These are phyloP conservation scores for fission yeast (Schizosaccharomyces pombe) DNA, from an alignment of 805 yeast species.

Conservation along the genomic window ASM294v3 CU329670.1:5128001-5128500, in stretches of 20 bases:
- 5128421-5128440: background rate
- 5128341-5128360: background rate
- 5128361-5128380: background rate
- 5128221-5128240: too few species aligned
- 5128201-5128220: too few species aligned
- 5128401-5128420: background rate
- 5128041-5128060: background rate
- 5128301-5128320: background rate
- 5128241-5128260: too few species aligned
- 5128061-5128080: background rate
- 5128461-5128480: constrained; percentile 84
- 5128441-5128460: constrained; percentile 23
- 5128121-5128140: background rate
- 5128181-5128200: background rate
- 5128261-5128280: too few species aligned
- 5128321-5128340: background rate
- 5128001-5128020: background rate
- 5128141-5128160: background rate
- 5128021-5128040: background rate
- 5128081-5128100: background rate
- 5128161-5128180: background rate
- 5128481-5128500: constrained; percentile 72
- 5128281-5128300: background rate
- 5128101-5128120: background rate
- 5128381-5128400: background rate